phyloP scores from a whole-genome alignment of 2,329 filamentous ascomycete genomes.

The Cryphonectria nitschkei region DNA sequence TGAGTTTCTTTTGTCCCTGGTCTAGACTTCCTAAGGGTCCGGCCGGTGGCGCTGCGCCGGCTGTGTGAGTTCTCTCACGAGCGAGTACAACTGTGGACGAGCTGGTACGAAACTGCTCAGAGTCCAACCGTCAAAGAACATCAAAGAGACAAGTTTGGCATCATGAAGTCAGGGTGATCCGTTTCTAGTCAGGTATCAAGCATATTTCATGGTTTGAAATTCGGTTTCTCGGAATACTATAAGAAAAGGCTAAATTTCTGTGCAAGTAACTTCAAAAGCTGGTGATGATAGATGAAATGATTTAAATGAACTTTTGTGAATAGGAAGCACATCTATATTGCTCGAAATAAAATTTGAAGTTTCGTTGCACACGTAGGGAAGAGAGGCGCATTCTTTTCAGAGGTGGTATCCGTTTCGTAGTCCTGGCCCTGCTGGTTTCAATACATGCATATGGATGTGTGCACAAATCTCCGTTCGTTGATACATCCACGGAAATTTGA shows the following conservation, averaged over 20 bases:
- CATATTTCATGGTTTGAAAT: background rate
- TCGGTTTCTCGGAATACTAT: background rate
- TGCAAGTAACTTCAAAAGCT: background rate
- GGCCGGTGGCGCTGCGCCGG: background rate
- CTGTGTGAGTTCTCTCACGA: background rate
- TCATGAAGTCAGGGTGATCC: background rate
- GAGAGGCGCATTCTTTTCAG: background rate
- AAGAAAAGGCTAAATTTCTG: background rate
- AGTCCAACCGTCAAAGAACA: background rate
- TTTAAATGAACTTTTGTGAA: background rate
- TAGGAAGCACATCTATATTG: background rate
- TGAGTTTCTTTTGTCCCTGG: conserved; percentile 1
- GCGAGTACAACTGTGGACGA: background rate
- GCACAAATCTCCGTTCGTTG: too few relatives aligned
- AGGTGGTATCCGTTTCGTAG: too few relatives aligned
- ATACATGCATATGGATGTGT: too few relatives aligned
- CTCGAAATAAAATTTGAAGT: background rate
- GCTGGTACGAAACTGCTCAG: background rate
- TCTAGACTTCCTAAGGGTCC: background rate
- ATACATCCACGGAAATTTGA: background rate
- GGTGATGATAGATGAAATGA: background rate
- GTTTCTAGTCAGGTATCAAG: background rate
- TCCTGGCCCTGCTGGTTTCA: too few relatives aligned
- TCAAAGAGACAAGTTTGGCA: too few relatives aligned
- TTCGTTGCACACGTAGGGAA: background rate